These are phyloP conservation scores for Ustilago xerochloae DNA, from an alignment of 1,284 basidiomycete genomes.

Conservation along the genomic window DNA sequence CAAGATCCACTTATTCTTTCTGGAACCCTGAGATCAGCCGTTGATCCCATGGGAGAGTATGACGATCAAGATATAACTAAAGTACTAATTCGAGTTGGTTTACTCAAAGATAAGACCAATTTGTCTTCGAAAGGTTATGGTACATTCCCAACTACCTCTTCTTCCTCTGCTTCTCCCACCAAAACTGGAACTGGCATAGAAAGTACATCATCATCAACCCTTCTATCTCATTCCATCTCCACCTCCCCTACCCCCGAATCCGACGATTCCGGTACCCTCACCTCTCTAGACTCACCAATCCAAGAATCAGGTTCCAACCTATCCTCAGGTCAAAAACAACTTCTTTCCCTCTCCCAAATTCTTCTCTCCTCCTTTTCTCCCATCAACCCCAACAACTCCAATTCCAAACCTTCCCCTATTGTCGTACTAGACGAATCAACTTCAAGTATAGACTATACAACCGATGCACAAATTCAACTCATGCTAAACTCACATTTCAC, in stretches of 20 bases:
- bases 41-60: slow-evolving; percentile 66
- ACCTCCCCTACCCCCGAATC: not conserved
- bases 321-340: slow-evolving; percentile 66
- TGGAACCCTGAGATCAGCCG: slow-evolving; percentile 67
- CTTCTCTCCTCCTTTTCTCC: slow-evolving; percentile 54
- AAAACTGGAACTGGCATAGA: not conserved
- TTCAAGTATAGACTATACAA: slow-evolving; percentile 79
- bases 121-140: slow-evolving; percentile 10
- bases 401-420: too few relatives aligned
- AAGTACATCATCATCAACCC: slow-evolving; percentile 21
- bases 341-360: slow-evolving; percentile 66
- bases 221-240: not conserved
- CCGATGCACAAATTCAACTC: slow-evolving; percentile 83
- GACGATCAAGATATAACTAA: slow-evolving; percentile 63
- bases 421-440: slow-evolving; percentile 76
- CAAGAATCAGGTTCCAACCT: slow-evolving; percentile 66
- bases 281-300: slow-evolving; percentile 62
- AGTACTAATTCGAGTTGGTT: slow-evolving; percentile 64
- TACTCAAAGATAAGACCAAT: slow-evolving; percentile 48
- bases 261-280: slow-evolving; percentile 44
- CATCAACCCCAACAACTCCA: slow-evolving; percentile 26
- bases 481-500: slow-evolving; percentile 83
- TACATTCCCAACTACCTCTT: slow-evolving; percentile 12
- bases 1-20: slow-evolving; percentile 68
- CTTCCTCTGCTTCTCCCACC: not conserved